Evolutionary conservation across 352 stramenopile species (phyloP), one percentile per base, ranked within the genome.

Genomic region (Globisporangium mamillatum): DNA sequence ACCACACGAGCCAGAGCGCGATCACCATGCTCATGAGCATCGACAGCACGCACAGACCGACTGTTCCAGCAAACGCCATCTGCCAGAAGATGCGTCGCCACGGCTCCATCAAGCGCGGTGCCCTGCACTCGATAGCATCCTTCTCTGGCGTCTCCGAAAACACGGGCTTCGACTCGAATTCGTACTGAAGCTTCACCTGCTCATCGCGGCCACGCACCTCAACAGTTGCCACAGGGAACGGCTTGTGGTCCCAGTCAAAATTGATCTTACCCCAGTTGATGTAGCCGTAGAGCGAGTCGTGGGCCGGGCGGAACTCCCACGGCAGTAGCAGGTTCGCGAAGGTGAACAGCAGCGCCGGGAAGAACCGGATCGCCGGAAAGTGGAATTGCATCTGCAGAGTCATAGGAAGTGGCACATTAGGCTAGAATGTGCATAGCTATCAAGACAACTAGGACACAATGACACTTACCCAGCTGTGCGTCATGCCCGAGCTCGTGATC

Each of bases 181-280:
- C 67, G 69, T 88, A 81, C 66, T 87, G 41, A 32, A 94, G 78
- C 69, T 94, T 94, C 60, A 92, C 80, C 32, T 79, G 22, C 60
- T 91, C 74, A 67, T 94, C 86, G 10, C 74, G 73, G 50, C 84
- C 84, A 52, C 80, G 81, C 3, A 85, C 77, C 58, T 78, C 73
- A 27, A 94, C 84, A 10, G 79, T 79, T 2, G 86, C 86, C 3
- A 92, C 64, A 3, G 86, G 82, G 57, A 87, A 66, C 0, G 78
- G 69, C 66, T 78, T 65, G 60, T 55, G 64, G 2, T 86, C 65
- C 89, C 90, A 98, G 78, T 98, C 92, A 64, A 98, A 89, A 34
- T 97, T 86, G 52, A 98, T 86, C 57, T 95, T 90, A n/a, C 87
- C 94, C 86, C 95, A 97, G 75, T 98, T 98, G 27, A 97, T 72